Base-by-base conservation (phyloP, 768 basidiomycete genomes). In the Russula virescens region DNA sequence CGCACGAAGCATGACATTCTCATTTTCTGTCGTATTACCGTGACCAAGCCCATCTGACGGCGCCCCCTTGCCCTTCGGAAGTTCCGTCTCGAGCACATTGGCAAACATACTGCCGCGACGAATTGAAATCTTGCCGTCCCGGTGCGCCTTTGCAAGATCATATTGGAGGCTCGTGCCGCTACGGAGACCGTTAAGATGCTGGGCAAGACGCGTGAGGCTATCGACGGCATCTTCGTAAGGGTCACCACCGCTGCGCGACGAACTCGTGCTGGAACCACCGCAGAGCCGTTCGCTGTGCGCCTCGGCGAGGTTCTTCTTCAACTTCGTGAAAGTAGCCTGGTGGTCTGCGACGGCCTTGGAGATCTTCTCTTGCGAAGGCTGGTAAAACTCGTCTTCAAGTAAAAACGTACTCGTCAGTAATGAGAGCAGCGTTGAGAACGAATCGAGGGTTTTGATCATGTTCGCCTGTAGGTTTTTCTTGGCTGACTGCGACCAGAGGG, bases 151-250 rank as follows among this genome's bases (percentile, higher is more conserved):
- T 16, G 88, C 83, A 31, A 98, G 73, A 53, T 95, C 91, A 64
- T 88, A 85, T 71, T 98, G 94, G 40, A 98, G 73, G 38, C 83
- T 81, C 8, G 88, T 92, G 1, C 94, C 90, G 61, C 89, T 86
- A 51, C 96, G 76, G 62, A 98, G 76, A 26, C 96, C 94, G 60
- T 88, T 94, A 43, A 99, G 75, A 75, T 98, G 95, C 70, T 99
- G 96, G 1, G 92, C 97, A 5, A 99, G 82, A 19, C 94, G 79
- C 62, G 90, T 95, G 68, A 99, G 78, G 68, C 87, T 88, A 62
- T 86, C 86, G 13, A 98, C 88, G 0, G 91, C 89, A 64, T 94
- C 91, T 65, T 90, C 89, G 62, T 95, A 96, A 0, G 89, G 86
- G 57, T 78, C 77, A 54, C 83, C 75, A 0, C 76, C 18, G 6